Evolutionary conservation across 306 rosid species (phyloP).

Genomic region (Gleditsia sinensis): DNA sequence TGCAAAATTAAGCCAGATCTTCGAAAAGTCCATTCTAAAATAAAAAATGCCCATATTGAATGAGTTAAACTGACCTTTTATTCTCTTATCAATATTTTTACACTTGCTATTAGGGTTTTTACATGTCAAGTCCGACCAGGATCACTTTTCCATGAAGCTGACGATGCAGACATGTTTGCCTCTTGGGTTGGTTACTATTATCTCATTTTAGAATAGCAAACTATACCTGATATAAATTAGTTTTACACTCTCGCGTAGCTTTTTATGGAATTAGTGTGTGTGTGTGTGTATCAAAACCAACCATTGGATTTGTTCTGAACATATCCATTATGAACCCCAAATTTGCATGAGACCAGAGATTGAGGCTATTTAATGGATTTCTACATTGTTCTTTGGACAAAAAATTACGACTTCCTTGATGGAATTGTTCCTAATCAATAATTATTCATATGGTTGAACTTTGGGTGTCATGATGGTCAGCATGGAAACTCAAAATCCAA

Average conservation of each 20-base stretch:
- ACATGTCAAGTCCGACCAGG: conserved; percentile 99
- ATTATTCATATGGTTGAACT: conserved; percentile 8
- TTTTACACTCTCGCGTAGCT: conserved; percentile 16
- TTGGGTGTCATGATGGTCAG: conserved; percentile 15
- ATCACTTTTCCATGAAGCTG: conserved; percentile 77
- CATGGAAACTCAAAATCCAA: neutral
- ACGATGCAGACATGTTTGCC: conserved; percentile 79
- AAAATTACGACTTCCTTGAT: conserved; percentile 13
- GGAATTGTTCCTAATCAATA: too few species aligned
- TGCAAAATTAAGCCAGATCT: conserved; percentile 30
- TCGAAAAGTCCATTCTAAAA: conserved; percentile 23
- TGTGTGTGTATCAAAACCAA: neutral
- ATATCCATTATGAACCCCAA: neutral
- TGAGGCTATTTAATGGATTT: conserved; percentile 15
- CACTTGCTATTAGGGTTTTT: conserved; percentile 56
- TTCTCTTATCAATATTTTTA: conserved; percentile 31
- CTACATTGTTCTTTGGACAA: conserved; percentile 13
- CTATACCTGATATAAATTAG: conserved; percentile 16
- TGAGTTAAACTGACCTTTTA: conserved; percentile 28
- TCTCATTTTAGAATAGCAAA: conserved; percentile 29
- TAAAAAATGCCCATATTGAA: conserved; percentile 11
- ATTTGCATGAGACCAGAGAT: conserved; percentile 26
- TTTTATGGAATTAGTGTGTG: neutral
- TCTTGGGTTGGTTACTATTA: conserved; percentile 79
- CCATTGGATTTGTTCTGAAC: conserved; percentile 18